phyloP scores from a whole-genome alignment of 352 stramenopile genomes.

The Lagenidium sp. region DNA sequence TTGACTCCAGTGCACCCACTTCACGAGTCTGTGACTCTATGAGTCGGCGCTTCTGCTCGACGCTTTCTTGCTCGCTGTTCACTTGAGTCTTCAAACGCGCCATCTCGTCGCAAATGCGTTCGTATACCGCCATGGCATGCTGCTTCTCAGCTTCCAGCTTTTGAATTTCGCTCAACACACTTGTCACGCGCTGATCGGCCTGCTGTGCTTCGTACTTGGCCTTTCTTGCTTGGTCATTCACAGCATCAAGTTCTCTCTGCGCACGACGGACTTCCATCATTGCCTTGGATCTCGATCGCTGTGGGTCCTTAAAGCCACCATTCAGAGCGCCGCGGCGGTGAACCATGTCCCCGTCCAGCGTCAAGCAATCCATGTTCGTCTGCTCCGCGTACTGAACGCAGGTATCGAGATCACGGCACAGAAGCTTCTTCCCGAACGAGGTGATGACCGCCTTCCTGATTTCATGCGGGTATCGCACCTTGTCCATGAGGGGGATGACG shows the following conservation, averaged over 20 bases:
- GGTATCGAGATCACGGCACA: constrained; percentile 92
- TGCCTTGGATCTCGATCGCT: constrained; percentile 57
- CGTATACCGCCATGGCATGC: constrained; percentile 55
- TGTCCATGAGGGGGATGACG: constrained; percentile 75
- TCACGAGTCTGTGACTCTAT: constrained; percentile 57
- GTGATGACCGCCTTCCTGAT: constrained; percentile 91
- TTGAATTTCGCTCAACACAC: constrained; percentile 76
- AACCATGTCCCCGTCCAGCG: constrained; percentile 97
- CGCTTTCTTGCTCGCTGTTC: constrained; percentile 36
- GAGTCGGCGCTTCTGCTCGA: constrained; percentile 41
- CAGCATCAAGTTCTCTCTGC: constrained; percentile 58
- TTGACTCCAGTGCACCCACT: constrained; percentile 43
- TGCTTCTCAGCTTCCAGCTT: constrained; percentile 76
- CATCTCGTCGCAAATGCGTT: constrained; percentile 80
- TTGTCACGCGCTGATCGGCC: constrained; percentile 83
- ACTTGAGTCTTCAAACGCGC: constrained; percentile 71
- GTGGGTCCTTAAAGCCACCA: constrained; percentile 94
- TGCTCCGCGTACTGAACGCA: constrained; percentile 68
- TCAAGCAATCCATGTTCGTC: constrained; percentile 96
- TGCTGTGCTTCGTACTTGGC: constrained; percentile 85
- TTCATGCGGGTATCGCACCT: constrained; percentile 75
- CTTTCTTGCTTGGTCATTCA: constrained; percentile 71
- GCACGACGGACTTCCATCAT: constrained; percentile 83
- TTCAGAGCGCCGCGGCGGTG: constrained; percentile 94
- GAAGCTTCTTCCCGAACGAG: constrained; percentile 96